phyloP scores from a whole-genome alignment of 768 basidiomycete species.

The Psilocybe cyanescens region DNA sequence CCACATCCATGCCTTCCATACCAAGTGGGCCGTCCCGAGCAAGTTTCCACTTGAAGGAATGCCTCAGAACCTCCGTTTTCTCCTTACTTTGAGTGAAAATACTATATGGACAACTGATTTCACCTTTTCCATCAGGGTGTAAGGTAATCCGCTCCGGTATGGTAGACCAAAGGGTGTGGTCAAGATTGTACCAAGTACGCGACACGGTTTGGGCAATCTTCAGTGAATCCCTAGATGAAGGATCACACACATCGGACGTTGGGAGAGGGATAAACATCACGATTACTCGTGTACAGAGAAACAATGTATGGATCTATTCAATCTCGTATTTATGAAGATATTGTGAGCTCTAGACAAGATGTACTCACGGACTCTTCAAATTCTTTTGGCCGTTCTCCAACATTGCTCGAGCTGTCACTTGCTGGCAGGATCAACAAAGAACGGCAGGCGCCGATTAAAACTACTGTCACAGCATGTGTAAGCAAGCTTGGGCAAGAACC shows the following conservation, averaged over 20 bases:
- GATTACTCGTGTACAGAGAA: too few species aligned
- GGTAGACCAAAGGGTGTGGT: not conserved
- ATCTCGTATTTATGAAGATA: too few species aligned
- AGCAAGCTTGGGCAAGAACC: too few species aligned
- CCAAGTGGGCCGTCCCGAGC: constrained; percentile 10
- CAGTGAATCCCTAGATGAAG: not conserved
- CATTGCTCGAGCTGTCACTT: too few species aligned
- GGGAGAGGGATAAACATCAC: constrained; percentile 12
- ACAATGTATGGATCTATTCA: too few species aligned
- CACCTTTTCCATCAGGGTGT: constrained; percentile 11
- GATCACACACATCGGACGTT: constrained; percentile 5
- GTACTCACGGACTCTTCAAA: too few species aligned
- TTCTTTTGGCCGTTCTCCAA: too few species aligned
- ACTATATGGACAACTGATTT: constrained; percentile 3
- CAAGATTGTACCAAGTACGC: constrained; percentile 9
- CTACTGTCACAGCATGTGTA: too few species aligned
- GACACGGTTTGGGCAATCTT: constrained; percentile 10
- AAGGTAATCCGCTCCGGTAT: constrained; percentile 10
- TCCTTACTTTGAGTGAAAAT: not conserved
- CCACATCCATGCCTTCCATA: constrained; percentile 9
- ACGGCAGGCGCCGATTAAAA: too few species aligned
- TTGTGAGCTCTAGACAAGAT: too few species aligned
- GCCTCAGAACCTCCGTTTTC: not conserved
- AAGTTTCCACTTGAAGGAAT: constrained; percentile 12
- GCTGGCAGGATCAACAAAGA: too few species aligned